Evolutionary conservation across 1,284 basidiomycete species (phyloP), one percentile per base, ranked within the genome.

Genomic region (Austroboletus niveus): DNA sequence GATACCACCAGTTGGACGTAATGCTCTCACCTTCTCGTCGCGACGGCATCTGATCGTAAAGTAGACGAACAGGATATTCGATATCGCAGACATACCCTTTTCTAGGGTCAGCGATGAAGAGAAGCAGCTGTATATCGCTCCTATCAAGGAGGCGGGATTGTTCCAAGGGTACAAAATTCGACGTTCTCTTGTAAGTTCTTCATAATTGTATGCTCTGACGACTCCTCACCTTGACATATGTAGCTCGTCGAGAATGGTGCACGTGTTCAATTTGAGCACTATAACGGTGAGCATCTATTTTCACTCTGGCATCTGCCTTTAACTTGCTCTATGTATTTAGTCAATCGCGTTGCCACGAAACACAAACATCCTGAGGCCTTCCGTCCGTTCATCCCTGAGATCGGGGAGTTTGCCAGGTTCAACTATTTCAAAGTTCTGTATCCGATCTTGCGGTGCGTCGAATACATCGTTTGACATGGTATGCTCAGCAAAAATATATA

Each of bases 51-150:
- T 46, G 12, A 56, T 29, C 32, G n/a, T 10, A 15, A 22, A 12
- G 17, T 34, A 80, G 79, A 79, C 72, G 14, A 69, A 74, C 17
- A 73, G 82, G 29, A 76, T 85, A 42, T 79, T 85, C 52, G 80
- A 84, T 58, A 81, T 87, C 47, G 82, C 81, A 17, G 76, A 87
- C 55, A 57, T 85, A 14, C 77, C 84, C 0, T 82, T 89, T 58
- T 60, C 75, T 0, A 67, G 70, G 35, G 81, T 85, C 1, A 55
- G 62, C 6, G 70, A 75, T 0, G 78, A 80, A 39, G 86, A 89
- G 60, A 88, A 88, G 65, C 61, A 67, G 47, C 62, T 62, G 17
- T 83, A 82, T 59, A 68, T 65, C 15, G 75, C 67, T 0, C 73
- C 75, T 50, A 75, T 77, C 47, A 78, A 80, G 51, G 70, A 71